A percentile compares a stretch with the other conserved stretches of the same genome.
Conservation (phyloP, 208 protist species). For the Vickermania spadyakhi region DNA sequence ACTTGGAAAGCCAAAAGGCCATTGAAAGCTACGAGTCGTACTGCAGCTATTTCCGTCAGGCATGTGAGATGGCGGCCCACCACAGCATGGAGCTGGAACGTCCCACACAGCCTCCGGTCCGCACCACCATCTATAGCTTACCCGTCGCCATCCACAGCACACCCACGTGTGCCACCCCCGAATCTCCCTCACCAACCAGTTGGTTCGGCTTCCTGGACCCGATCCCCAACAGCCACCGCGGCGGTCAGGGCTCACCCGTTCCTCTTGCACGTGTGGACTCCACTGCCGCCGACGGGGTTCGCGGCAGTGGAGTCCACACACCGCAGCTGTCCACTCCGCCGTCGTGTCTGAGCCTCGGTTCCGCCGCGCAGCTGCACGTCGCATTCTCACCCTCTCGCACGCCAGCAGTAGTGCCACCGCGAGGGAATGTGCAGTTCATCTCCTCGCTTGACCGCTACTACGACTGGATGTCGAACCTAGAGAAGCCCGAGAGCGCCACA, state of each 20-base stretch:
- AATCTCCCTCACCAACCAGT: background rate
- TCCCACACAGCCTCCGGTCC: slow-evolving; percentile 21
- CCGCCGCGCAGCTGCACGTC: background rate
- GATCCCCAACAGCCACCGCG: background rate
- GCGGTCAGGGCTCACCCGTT: background rate
- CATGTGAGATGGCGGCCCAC: slow-evolving; percentile 23
- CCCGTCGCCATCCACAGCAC: background rate
- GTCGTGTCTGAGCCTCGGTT: background rate
- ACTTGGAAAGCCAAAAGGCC: slow-evolving; percentile 48
- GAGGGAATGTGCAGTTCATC: background rate
- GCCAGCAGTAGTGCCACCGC: background rate
- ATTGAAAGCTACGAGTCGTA: slow-evolving; percentile 57
- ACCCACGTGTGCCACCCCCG: background rate
- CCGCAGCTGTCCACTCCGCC: background rate
- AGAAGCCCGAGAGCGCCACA: slow-evolving; percentile 46
- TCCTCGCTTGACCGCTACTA: slow-evolving; percentile 14
- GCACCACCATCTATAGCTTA: slow-evolving; percentile 14
- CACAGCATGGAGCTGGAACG: slow-evolving; percentile 30
- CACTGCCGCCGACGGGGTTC: background rate
- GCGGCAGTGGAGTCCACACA: background rate
- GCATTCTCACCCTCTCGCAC: background rate
- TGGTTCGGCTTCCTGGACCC: background rate
- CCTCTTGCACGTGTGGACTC: background rate
- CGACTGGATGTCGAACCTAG: slow-evolving; percentile 36
- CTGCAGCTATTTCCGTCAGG: slow-evolving; percentile 27